Evolutionary conservation across 495 filamentous ascomycete genomes (phyloP), one percentile per base, ranked within the genome.

Genomic region (Xylaria palmicola): DNA sequence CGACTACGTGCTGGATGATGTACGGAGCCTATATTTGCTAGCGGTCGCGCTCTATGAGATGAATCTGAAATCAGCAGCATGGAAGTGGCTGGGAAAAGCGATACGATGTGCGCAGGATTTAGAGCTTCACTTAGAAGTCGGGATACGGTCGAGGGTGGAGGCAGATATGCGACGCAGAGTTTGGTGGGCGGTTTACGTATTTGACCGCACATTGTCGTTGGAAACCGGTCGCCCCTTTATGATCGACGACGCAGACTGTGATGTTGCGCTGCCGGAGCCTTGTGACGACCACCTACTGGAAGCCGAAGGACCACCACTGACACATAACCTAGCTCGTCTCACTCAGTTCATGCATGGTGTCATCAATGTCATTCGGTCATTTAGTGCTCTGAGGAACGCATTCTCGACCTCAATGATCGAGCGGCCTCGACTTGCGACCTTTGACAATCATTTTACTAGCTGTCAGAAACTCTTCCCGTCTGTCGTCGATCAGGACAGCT

Each of bases 131-230:
- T 79, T 84, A 24, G 92, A 97, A 62, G 76, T 87, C 9, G 69
- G 67, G 13, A 44, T 65, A 24, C 69, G 62, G 40, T 69, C 69
- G 17, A 67, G 66, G 34, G 75, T 96, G 15, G 94, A 98, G 71
- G 85, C 81, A n/a, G 95, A 97, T 68, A 93, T 91, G 86, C 82
- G 93, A 52, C 82, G 90, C 56, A 83, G 94, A 49, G 85, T 96
- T 12, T 98, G 94, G 94, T 98, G 94, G 94, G 85, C 89, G 32
- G 85, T 97, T 60, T 98, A 97, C 73, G 85, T 88, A 47, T 91
- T 92, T 78, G 94, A 98, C 77, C 85, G 94, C 54, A 76, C 89
- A 40, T 75, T 96, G 10, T 87, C 92, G 4, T 79, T 97, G 41
- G 92, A 96, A 65, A 81, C 92, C 39, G 91, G 93, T 12, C 85